Evolutionary conservation across 140 eudicot species (phyloP).

Genomic region (Erigeron philadelphicus): DNA sequence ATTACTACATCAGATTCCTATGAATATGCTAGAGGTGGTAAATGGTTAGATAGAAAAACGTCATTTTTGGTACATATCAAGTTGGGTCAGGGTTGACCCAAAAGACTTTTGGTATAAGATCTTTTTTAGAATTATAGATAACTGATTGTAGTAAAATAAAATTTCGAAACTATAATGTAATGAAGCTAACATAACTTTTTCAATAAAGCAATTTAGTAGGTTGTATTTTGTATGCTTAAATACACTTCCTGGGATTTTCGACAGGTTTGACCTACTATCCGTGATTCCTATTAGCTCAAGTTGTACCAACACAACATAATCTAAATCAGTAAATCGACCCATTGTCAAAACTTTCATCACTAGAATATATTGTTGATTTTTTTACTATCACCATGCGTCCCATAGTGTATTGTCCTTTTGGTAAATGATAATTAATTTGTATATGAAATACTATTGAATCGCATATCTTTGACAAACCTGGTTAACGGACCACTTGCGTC

Average conservation of each 20-base stretch:
- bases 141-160: no score
- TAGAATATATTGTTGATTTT: not conserved
- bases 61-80: no score
- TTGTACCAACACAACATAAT: not conserved
- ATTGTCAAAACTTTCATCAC: not conserved
- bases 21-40: not conserved
- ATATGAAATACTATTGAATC: not conserved
- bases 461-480: slow-evolving; percentile 45
- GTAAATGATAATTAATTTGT: not conserved
- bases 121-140: not conserved
- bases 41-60: not conserved
- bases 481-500: slow-evolving; percentile 84
- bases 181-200: not conserved
- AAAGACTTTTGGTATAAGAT: not conserved
- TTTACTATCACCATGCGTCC: not conserved
- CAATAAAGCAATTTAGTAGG: not conserved
- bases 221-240: not conserved
- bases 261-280: not conserved
- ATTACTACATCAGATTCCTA: not conserved
- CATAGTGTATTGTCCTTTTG: not conserved
- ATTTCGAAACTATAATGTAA: not conserved
- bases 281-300: not conserved
- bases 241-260: not conserved
- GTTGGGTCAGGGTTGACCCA: not conserved
- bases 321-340: not conserved